Conservation (phyloP, 1,284 basidiomycete genomes). For the Heterobasidion annosum region DNA sequence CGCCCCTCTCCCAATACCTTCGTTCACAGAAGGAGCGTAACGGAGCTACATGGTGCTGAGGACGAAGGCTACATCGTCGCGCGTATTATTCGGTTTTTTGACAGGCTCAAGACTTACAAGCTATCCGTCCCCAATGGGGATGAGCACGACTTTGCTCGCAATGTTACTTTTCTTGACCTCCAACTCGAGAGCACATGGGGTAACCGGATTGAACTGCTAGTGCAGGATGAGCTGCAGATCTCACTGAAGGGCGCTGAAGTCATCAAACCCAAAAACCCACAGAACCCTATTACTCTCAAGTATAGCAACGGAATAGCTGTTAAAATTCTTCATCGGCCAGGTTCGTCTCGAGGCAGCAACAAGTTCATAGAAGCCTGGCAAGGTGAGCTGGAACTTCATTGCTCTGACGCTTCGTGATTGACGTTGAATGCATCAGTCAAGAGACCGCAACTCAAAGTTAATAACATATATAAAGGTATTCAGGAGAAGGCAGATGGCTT, state of each 20-base stretch:
- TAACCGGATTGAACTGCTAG: slow-evolving; percentile 1
- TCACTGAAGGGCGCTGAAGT: slow-evolving; percentile 5
- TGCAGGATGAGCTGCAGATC: slow-evolving; percentile 5
- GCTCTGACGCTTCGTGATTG: neutral
- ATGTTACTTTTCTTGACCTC: neutral
- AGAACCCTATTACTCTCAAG: neutral
- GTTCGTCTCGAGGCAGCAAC: neutral
- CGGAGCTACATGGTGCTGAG: neutral
- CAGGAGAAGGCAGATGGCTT: neutral
- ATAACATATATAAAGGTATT: neutral
- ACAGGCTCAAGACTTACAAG: neutral
- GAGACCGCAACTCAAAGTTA: neutral
- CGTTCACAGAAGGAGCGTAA: neutral
- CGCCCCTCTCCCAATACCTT: neutral
- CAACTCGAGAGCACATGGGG: slow-evolving; percentile 3
- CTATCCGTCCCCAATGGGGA: slow-evolving; percentile 2
- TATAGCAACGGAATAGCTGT: slow-evolving; percentile 7
- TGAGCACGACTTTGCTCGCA: neutral
- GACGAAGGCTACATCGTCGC: neutral
- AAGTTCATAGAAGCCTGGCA: neutral
- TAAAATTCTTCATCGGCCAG: neutral
- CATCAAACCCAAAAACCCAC: neutral
- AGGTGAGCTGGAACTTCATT: neutral
- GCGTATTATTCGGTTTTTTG: neutral
- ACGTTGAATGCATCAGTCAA: neutral